Evolutionary conservation across 2,329 filamentous ascomycete species (phyloP).

Genomic region (Fusarium chaquense): DNA sequence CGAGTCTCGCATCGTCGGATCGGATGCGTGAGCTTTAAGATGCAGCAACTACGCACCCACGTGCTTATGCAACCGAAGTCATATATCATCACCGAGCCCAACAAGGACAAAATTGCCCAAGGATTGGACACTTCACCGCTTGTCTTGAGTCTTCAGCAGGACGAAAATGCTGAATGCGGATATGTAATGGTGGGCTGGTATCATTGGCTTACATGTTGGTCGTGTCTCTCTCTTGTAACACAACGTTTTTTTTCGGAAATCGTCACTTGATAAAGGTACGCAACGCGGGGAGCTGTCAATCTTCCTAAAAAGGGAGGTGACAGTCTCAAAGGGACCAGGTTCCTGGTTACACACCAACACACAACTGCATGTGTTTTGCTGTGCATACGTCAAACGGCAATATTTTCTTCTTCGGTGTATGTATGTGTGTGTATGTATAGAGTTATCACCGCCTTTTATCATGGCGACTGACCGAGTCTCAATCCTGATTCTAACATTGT

Average conservation of each 20-base stretch:
- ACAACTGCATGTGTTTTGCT: background rate
- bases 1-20: slow-evolving; percentile 8
- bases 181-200: background rate
- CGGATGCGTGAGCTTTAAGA: slow-evolving; percentile 6
- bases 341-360: slow-evolving; percentile 16
- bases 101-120: background rate
- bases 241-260: background rate
- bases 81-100: background rate
- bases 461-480: slow-evolving; percentile 2
- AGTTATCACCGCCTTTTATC: slow-evolving; percentile 16
- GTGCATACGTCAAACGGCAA: slow-evolving; percentile 22
- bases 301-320: background rate
- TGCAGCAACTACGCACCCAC: slow-evolving; percentile 5
- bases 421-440: background rate
- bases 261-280: background rate
- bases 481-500: background rate
- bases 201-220: slow-evolving; percentile 19
- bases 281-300: background rate
- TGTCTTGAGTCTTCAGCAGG: background rate
- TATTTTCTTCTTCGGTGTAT: slow-evolving; percentile 7
- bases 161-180: background rate
- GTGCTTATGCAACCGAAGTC: background rate
- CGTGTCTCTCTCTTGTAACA: slow-evolving; percentile 13
- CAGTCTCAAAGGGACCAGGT: background rate
- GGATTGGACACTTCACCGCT: slow-evolving; percentile 7